Conservation (phyloP, 345 rosid genomes). For the Pistacia integerrima region DNA sequence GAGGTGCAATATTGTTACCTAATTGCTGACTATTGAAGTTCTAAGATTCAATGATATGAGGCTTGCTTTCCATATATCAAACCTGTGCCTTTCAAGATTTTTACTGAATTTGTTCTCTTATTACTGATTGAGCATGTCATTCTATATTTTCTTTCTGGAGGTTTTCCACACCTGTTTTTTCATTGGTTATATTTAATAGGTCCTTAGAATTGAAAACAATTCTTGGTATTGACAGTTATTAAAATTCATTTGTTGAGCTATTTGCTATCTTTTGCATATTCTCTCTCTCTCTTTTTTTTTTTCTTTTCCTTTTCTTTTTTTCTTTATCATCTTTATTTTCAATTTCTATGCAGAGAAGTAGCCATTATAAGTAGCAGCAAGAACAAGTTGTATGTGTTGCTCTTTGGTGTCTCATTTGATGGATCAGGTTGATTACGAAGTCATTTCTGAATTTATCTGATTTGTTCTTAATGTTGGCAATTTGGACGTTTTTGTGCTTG, state of each 20-base stretch:
- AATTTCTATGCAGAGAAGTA: constrained; percentile 65
- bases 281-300: neutral
- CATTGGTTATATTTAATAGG: neutral
- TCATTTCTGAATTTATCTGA: constrained; percentile 23
- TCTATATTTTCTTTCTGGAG: neutral
- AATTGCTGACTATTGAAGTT: too few relatives aligned
- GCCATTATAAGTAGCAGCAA: constrained; percentile 68
- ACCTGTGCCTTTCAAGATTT: neutral
- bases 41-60: neutral
- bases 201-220: neutral
- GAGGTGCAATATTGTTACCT: neutral
- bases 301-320: neutral
- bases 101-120: neutral
- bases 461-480: constrained; percentile 19
- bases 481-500: constrained; percentile 12
- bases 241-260: neutral
- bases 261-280: neutral
- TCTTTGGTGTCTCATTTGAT: constrained; percentile 56
- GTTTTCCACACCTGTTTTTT: neutral
- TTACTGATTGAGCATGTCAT: neutral
- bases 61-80: too few relatives aligned
- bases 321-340: neutral
- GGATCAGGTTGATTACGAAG: constrained; percentile 63
- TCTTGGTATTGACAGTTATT: neutral
- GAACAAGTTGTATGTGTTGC: constrained; percentile 67